Base-by-base conservation (phyloP, 1,139 yeast genomes). In the Lodderomyces metapsilosis region DNA sequence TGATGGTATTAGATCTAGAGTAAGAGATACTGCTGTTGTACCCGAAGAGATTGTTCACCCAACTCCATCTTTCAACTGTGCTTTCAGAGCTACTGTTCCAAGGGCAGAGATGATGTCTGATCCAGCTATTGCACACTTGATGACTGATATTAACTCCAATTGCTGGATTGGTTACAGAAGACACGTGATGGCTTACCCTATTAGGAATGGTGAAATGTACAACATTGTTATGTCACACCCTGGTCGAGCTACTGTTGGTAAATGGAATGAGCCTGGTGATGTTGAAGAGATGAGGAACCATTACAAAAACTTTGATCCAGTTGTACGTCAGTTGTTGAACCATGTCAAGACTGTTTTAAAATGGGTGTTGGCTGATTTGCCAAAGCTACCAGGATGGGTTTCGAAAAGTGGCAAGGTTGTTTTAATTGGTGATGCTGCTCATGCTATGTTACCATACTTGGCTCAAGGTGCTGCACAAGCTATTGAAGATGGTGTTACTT, bases 131-230 rank as follows among this genome's bases (percentile, higher is more conserved):
- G 18, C 32, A 15, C 32, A 28, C 32, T 28, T 28, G 11, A 15
- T 28, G 32, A 28, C 18, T 15, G 32, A 28, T 28, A 18, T 28
- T 9, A 28, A 28, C 32, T 28, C 32, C 32, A 28, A 28, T 11
- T 28, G 32, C 15, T 28, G 32, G 32, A 28, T 28, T 15, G 32
- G 32, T 5, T 28, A 28, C 18, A 28, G 32, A 28, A 28, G 32
- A 28, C 32, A 28, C 32, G 32, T 28, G 13, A 28, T 28, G 32
- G 32, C 32, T 15, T 28, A 28, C 32, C 32, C 32, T 15, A 28
- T 28, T 5, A 28, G 32, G 12, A 28, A 28, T 28, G 32, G 32
- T 15, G 32, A 28, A 28, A 15, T 28, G 32, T 28, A 28, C n/a
- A 28, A 28, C 18, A 28, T 28, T 28, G 32, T 28, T 13, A 28